Percentiles rank a stretch among this genome's conserved stretches.
phyloP scores from a whole-genome alignment of 1,284 basidiomycete species.

The Cutaneotrichosporon arboriforme region DNA sequence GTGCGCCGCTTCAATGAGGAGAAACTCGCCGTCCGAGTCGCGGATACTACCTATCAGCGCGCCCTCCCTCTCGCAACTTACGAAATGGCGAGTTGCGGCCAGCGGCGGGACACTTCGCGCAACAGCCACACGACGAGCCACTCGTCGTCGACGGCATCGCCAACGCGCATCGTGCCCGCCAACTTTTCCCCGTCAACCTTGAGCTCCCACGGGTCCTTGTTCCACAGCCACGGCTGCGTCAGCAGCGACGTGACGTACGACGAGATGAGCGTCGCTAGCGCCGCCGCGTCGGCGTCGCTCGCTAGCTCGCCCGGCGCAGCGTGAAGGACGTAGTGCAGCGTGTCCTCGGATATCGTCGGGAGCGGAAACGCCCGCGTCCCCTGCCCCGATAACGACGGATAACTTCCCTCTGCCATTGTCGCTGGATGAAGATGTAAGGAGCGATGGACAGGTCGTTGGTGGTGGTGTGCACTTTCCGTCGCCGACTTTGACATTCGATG shows the following conservation, averaged over 20 bases:
- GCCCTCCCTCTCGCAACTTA: constrained; percentile 21
- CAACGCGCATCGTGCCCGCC: constrained; percentile 75
- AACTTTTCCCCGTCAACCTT: constrained; percentile 55
- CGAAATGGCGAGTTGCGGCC: constrained; percentile 66
- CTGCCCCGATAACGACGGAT: constrained; percentile 36
- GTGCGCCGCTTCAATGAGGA: constrained; percentile 94
- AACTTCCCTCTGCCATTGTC: constrained; percentile 38
- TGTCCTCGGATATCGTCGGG: constrained; percentile 70
- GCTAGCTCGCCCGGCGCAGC: constrained; percentile 38
- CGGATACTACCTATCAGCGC: constrained; percentile 53
- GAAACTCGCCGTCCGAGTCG: constrained; percentile 92
- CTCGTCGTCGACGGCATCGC: constrained; percentile 92
- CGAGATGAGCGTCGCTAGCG: constrained; percentile 64
- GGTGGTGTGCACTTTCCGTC: neutral
- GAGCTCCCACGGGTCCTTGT: constrained; percentile 78
- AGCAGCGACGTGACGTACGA: constrained; percentile 58
- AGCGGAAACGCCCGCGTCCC: constrained; percentile 34
- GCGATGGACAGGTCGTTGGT: neutral
- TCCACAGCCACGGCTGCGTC: constrained; percentile 67
- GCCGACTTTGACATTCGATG: neutral
- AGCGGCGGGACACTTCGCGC: constrained; percentile 64
- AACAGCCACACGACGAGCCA: constrained; percentile 90
- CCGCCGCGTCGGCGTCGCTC: constrained; percentile 56
- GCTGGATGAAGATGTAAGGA: neutral
- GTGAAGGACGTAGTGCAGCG: constrained; percentile 68